Evolutionary conservation across 805 yeast genomes (phyloP).

Genomic region (Yarrowia divulgata): DNA sequence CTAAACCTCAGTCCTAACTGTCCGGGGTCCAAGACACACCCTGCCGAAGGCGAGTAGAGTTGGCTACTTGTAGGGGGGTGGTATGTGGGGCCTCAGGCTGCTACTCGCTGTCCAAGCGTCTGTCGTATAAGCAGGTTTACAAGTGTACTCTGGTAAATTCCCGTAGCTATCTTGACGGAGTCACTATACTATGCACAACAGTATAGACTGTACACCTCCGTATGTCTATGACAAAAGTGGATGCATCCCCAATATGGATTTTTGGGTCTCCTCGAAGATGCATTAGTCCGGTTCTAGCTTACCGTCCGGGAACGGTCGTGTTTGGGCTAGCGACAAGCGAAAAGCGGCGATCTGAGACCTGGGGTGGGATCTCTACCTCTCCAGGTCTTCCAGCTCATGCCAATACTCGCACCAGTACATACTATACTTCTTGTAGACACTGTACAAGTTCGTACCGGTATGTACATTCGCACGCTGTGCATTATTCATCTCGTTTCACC

Average conservation of each 20-base stretch:
- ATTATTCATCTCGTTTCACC: no score
- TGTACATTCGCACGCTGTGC: no score
- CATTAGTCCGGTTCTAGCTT: conserved; percentile 25
- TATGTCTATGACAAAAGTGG: background rate
- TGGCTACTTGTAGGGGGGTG: background rate
- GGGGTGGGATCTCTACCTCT: no score
- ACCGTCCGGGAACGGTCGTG: conserved; percentile 24
- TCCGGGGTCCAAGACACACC: conserved; percentile 6
- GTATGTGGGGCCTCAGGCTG: background rate
- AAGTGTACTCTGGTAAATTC: no score
- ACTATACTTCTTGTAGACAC: no score
- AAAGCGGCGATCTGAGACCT: no score
- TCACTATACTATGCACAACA: background rate
- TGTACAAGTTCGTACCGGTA: no score
- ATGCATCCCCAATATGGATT: conserved; percentile 18
- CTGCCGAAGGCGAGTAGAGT: background rate
- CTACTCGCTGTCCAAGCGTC: no score
- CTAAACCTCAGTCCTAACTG: conserved; percentile 12
- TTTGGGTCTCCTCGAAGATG: background rate
- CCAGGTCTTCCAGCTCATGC: no score
- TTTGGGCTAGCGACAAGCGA: background rate
- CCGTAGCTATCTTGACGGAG: no score
- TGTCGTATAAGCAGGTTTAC: no score
- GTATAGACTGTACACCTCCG: background rate
- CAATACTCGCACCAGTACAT: no score